Percentiles rank a stretch among this genome's conserved stretches.
phyloP scores from a whole-genome alignment of 1,139 yeast genomes.

The Saccharomyces hybrid region DNA sequence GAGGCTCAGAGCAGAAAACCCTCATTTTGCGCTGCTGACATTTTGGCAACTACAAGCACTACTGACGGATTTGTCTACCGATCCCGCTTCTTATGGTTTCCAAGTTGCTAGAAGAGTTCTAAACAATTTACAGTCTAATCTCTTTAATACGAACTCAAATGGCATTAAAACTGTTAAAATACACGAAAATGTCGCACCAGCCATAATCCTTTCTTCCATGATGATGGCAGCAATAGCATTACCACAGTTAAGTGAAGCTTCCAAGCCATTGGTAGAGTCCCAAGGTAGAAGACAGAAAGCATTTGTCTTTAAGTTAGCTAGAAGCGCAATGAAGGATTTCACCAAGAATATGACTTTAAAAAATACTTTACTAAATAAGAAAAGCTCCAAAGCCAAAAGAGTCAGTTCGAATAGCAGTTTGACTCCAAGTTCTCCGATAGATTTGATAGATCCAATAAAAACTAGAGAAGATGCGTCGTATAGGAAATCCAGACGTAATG shows the following conservation, averaged over 20 bases:
- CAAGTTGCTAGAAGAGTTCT: slow-evolving; percentile 74
- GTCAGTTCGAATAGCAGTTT: slow-evolving; percentile 3
- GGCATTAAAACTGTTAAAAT: slow-evolving; percentile 38
- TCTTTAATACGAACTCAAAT: slow-evolving; percentile 46
- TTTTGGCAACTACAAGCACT: slow-evolving; percentile 92
- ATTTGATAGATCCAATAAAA: slow-evolving; percentile 24
- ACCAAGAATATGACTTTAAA: slow-evolving; percentile 60
- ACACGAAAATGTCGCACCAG: slow-evolving; percentile 76
- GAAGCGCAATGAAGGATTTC: slow-evolving; percentile 53
- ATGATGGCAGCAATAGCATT: slow-evolving; percentile 56
- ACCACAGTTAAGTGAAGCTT: slow-evolving; percentile 50
- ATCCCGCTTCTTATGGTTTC: slow-evolving; percentile 74
- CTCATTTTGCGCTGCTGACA: slow-evolving; percentile 75
- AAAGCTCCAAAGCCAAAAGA: slow-evolving; percentile 12
- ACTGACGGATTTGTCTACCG: slow-evolving; percentile 51
- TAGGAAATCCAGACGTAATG: slow-evolving; percentile 26
- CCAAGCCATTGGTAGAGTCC: slow-evolving; percentile 63
- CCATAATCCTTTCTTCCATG: slow-evolving; percentile 57
- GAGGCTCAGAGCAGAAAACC: slow-evolving; percentile 60
- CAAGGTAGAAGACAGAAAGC: slow-evolving; percentile 81
- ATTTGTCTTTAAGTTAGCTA: slow-evolving; percentile 65
- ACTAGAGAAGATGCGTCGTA: slow-evolving; percentile 30
- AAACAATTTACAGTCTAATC: slow-evolving; percentile 68
- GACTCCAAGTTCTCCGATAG: slow-evolving; percentile 17
- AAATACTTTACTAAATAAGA: slow-evolving; percentile 42